Evolutionary conservation across 495 filamentous ascomycete species (phyloP).

Genomic region (Trypethelium eluteriae): DNA sequence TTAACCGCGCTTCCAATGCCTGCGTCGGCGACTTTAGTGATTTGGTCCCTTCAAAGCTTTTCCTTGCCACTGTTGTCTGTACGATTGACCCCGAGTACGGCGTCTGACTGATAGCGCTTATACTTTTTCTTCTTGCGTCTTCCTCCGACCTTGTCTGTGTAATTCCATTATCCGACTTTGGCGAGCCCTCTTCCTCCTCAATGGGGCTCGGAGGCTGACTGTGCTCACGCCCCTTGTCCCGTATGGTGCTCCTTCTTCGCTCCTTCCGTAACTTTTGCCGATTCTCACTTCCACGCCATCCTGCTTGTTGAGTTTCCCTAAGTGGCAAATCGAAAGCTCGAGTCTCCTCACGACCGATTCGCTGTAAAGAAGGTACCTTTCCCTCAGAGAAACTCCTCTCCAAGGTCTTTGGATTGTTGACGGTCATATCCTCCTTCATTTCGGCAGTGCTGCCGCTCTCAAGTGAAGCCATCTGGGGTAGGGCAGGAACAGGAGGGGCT

Average conservation of each 20-base stretch:
- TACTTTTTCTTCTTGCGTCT: not conserved
- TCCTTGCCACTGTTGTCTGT: not conserved
- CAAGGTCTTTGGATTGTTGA: not conserved
- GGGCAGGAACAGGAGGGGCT: conserved; percentile 28
- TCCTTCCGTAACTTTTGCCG: conserved; percentile 23
- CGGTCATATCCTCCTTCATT: not conserved
- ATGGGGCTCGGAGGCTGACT: not conserved
- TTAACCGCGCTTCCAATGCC: not conserved
- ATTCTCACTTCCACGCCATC: conserved; percentile 16
- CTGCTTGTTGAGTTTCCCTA: conserved; percentile 13
- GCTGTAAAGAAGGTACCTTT: not conserved
- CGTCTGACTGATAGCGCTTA: not conserved
- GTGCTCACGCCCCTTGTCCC: not conserved
- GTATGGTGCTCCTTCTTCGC: conserved; percentile 8
- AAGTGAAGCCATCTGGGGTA: not conserved
- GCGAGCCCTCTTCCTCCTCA: not conserved
- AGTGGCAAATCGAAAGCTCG: not conserved
- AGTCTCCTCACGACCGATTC: not conserved
- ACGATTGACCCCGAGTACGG: not conserved
- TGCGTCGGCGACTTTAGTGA: not conserved
- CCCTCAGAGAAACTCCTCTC: not conserved
- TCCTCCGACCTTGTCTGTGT: not conserved
- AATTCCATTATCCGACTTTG: not conserved
- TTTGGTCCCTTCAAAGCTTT: not conserved
- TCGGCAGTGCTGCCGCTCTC: not conserved